Percentiles rank a stretch among this genome's conserved stretches.
These are phyloP conservation scores for Yamadazyma takamatsuzukensis DNA, from an alignment of 805 yeast species.

Conservation along the genomic window DNA sequence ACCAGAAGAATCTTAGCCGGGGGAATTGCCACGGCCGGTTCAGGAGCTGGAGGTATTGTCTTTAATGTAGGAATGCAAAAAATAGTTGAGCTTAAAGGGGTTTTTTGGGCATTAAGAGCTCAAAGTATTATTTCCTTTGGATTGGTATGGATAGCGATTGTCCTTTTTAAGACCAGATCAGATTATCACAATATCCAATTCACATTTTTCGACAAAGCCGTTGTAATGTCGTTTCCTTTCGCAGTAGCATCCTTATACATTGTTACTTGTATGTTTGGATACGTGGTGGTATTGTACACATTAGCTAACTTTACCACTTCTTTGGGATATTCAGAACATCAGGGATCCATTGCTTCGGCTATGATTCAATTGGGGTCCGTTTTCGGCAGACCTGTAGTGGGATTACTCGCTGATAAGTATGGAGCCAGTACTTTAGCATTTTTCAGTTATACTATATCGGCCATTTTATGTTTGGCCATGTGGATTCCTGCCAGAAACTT, in stretches of 20 bases:
- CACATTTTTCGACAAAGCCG: conserved; percentile 36
- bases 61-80: conserved; percentile 48
- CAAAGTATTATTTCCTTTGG: conserved; percentile 40
- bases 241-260: conserved; percentile 33
- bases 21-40: conserved; percentile 47
- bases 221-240: conserved; percentile 38
- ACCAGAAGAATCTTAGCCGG: conserved; percentile 56
- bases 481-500: conserved; percentile 51
- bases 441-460: conserved; percentile 21
- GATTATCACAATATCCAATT: conserved; percentile 21
- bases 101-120: conserved; percentile 49
- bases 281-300: conserved; percentile 56
- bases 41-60: conserved; percentile 51
- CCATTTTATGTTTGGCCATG: conserved; percentile 31
- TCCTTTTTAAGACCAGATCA: conserved; percentile 15
- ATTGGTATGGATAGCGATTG: conserved; percentile 20
- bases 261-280: conserved; percentile 53
- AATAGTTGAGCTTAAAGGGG: conserved; percentile 32
- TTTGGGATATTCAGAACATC: conserved; percentile 50
- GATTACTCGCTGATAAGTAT: conserved; percentile 44
- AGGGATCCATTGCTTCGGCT: conserved; percentile 58
- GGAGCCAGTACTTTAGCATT: conserved; percentile 49
- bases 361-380: conserved; percentile 57
- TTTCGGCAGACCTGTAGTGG: conserved; percentile 54
- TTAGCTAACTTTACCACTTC: conserved; percentile 59